Conservation (phyloP, 768 basidiomycete genomes). For the Hysterangium stoloniferum region DNA sequence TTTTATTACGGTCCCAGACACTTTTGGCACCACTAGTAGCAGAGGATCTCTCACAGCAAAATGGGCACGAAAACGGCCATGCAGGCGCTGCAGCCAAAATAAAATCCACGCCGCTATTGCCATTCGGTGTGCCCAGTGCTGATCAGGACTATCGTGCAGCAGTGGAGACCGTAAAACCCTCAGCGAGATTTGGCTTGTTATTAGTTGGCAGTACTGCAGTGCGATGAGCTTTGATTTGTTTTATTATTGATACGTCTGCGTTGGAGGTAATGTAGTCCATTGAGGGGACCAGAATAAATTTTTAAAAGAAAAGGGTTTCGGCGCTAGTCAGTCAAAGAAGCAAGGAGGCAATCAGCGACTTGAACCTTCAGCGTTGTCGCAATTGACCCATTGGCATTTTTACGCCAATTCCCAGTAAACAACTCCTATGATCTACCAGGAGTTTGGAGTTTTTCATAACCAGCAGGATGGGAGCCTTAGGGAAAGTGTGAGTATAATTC, state of each 20-base stretch:
- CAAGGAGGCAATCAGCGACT: no score
- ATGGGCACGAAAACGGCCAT: background rate
- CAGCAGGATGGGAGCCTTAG: no score
- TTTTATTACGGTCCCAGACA: constrained; percentile 50
- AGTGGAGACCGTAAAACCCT: constrained; percentile 60
- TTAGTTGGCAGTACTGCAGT: constrained; percentile 39
- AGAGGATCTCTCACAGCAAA: constrained; percentile 12
- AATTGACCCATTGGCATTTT: no score
- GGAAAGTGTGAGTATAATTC: no score
- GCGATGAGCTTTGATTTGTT: background rate
- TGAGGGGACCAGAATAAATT: no score
- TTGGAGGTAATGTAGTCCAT: background rate
- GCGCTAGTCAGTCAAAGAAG: no score
- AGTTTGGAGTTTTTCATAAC: no score
- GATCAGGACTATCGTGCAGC: constrained; percentile 52
- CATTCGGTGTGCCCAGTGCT: constrained; percentile 42
- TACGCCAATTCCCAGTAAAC: no score
- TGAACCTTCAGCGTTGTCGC: no score
- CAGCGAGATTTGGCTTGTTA: constrained; percentile 67
- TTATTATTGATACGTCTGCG: background rate
- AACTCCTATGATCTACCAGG: no score
- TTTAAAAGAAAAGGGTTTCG: no score
- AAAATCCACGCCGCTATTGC: constrained; percentile 38
- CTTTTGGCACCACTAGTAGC: constrained; percentile 45
- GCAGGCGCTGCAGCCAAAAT: constrained; percentile 17